Base-by-base conservation (phyloP, 2,329 filamentous ascomycete genomes). In the Xylariaceae sp. region DNA sequence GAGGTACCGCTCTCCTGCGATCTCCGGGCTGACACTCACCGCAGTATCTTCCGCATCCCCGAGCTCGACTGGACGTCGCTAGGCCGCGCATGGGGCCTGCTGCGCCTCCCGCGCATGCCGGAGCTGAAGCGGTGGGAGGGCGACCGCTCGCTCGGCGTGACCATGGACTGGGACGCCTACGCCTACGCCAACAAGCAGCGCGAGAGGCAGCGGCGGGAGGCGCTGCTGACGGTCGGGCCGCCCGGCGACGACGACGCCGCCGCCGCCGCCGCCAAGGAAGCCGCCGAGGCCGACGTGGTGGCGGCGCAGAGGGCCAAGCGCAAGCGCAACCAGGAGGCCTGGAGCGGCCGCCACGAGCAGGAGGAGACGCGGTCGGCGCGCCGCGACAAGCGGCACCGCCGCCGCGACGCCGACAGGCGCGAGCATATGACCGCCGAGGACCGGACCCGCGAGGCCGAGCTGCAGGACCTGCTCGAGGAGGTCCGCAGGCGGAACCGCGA, bases 31-130 rank as follows among this genome's bases (percentile, higher is more conserved):
- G 13, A 29, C 27, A 5, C 15, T 18, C 6, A 12, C 28, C 25
- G 24, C 17, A 46, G 43, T 51, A 96, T 98, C 46, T 98, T 98
- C 66, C 77, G 83, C 9, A 67, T 87, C 2, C 58, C 70, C 3
- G 87, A 93, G 50, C 68, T 95, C 12, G 81, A 94, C 56, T 98
- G 92, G 92, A 64, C 72, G 5, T 82, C 88, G 33, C 68, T 92
- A 1, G 90, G 80, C 1, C 69, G 77, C 34, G 83, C 82, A 1
- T 98, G 90, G 86, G 92, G 86, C 2, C 68, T 98, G 1, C 67
- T 95, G 2, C 80, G 80, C 32, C 70, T 96, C 43, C 92, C 92
- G 4, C 87, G 83, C 54, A 98, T 98, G 92, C 90, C 92, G 0
- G 92, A 98, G 58, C 64, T 86, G 33, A 82, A 80, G 49, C 73